Percentiles rank a stretch among this genome's conserved stretches.
phyloP scores from a whole-genome alignment of 495 filamentous ascomycete genomes.

The Podospora fimiseda region DNA sequence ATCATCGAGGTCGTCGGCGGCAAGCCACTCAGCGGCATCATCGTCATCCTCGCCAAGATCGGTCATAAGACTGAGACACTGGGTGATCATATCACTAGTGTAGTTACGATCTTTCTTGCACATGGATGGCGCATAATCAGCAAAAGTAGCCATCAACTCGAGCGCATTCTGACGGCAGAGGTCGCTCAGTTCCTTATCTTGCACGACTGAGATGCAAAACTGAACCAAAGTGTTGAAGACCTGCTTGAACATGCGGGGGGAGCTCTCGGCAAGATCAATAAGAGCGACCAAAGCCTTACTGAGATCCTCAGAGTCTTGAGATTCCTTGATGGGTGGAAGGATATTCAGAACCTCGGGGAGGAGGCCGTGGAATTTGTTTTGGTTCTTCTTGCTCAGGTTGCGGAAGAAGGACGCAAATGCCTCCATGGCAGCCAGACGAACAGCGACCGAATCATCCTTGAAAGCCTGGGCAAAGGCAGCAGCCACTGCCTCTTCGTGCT shows the following conservation, averaged over 20 bases:
- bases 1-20: conserved; percentile 85
- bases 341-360: conserved; percentile 88
- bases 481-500: conserved; percentile 81
- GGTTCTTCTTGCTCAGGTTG: conserved; percentile 75
- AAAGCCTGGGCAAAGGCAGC: conserved; percentile 85
- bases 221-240: conserved; percentile 85
- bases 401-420: conserved; percentile 95
- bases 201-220: conserved; percentile 86
- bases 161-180: conserved; percentile 88
- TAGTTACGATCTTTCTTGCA: conserved; percentile 89
- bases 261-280: conserved; percentile 87
- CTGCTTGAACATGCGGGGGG: conserved; percentile 92
- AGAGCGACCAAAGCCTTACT: conserved; percentile 81
- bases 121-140: conserved; percentile 87
- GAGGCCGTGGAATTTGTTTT: conserved; percentile 77
- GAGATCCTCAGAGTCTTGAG: conserved; percentile 79
- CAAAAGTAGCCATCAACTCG: conserved; percentile 97
- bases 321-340: conserved; percentile 84
- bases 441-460: conserved; percentile 74
- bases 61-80: conserved; percentile 99
- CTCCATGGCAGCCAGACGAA: conserved; percentile 89
- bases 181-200: conserved; percentile 90
- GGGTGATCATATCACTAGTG: conserved; percentile 93
- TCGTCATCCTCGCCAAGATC: conserved; percentile 94
- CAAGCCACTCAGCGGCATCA: conserved; percentile 89